A percentile compares a stretch with the other conserved stretches of the same genome.
Conservation (phyloP, 139 green algal genomes). For the Chlamydomonas sp. region DNA sequence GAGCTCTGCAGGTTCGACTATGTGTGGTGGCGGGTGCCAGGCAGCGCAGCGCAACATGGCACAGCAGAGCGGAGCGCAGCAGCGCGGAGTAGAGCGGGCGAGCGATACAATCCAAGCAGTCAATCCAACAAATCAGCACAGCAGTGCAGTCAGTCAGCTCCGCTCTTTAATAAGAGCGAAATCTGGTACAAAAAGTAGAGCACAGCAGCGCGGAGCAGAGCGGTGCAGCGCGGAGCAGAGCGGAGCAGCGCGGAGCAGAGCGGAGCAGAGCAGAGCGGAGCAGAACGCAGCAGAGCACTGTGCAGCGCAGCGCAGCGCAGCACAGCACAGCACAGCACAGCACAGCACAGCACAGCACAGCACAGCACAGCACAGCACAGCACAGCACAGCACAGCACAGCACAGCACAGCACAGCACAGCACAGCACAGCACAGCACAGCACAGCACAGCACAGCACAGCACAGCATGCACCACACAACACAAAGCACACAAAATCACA, state of each 20-base stretch:
- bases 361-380: background rate
- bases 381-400: slow-evolving; percentile 15
- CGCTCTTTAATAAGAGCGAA: too few species aligned
- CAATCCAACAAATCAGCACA: too few species aligned
- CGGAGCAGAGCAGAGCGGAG: background rate
- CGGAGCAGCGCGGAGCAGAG: background rate
- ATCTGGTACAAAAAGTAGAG: too few species aligned
- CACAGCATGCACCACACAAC: too few species aligned
- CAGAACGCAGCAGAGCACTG: background rate
- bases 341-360: slow-evolving; percentile 26
- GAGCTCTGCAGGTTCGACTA: too few species aligned
- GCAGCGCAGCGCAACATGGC: background rate
- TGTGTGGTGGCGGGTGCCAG: too few species aligned
- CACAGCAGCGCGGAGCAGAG: too few species aligned
- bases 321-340: background rate
- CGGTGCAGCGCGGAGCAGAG: background rate
- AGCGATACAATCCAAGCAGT: too few species aligned
- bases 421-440: slow-evolving; percentile 16
- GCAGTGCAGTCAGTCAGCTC: too few species aligned
- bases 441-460: background rate
- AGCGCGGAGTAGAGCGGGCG: too few species aligned
- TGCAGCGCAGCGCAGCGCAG: background rate
- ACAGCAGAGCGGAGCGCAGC: background rate
- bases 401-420: slow-evolving; percentile 34
- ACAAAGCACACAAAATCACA: slow-evolving; percentile 1